These are phyloP conservation scores for Herpetomonas samuelpessoai DNA, from an alignment of 208 protist species.

Conservation along the genomic window DNA sequence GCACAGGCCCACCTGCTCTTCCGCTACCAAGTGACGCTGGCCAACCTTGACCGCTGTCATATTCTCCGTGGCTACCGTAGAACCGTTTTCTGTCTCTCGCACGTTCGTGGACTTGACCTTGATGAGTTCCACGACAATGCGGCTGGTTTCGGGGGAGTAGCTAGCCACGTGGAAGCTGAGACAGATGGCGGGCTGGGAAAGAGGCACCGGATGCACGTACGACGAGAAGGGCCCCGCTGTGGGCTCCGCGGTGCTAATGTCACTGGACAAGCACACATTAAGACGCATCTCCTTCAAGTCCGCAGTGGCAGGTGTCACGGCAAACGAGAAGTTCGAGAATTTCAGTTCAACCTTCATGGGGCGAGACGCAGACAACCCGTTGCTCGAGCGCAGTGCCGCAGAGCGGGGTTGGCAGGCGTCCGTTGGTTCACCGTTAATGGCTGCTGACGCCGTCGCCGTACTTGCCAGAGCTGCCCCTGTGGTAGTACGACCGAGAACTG, in stretches of 20 bases:
- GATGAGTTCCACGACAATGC: constrained; percentile 75
- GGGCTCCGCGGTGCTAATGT: constrained; percentile 75
- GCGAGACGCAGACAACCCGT: too few relatives aligned
- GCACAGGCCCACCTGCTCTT: constrained; percentile 72
- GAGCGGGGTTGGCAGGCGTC: too few relatives aligned
- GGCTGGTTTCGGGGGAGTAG: constrained; percentile 64
- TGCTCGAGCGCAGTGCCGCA: too few relatives aligned
- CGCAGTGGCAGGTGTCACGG: constrained; percentile 38
- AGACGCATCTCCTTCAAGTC: constrained; percentile 75
- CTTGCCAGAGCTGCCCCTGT: too few relatives aligned
- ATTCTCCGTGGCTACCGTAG: constrained; percentile 5
- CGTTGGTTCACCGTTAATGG: too few relatives aligned
- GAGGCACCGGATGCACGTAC: constrained; percentile 78
- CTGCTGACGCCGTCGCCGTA: too few relatives aligned
- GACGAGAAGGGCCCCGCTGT: constrained; percentile 70
- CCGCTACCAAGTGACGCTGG: constrained; percentile 54
- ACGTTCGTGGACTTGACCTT: constrained; percentile 39
- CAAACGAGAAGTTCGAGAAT: constrained; percentile 70
- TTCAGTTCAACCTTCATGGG: constrained; percentile 48
- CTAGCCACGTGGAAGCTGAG: constrained; percentile 63
- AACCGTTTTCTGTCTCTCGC: constrained; percentile 20
- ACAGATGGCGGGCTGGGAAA: constrained; percentile 57
- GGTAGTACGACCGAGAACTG: too few relatives aligned
- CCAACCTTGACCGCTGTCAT: constrained; percentile 18
- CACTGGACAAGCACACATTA: constrained; percentile 62